A percentile compares a stretch with the other conserved stretches of the same genome.
Conservation (phyloP, 805 yeast genomes). For the Ogataea corticis region DNA sequence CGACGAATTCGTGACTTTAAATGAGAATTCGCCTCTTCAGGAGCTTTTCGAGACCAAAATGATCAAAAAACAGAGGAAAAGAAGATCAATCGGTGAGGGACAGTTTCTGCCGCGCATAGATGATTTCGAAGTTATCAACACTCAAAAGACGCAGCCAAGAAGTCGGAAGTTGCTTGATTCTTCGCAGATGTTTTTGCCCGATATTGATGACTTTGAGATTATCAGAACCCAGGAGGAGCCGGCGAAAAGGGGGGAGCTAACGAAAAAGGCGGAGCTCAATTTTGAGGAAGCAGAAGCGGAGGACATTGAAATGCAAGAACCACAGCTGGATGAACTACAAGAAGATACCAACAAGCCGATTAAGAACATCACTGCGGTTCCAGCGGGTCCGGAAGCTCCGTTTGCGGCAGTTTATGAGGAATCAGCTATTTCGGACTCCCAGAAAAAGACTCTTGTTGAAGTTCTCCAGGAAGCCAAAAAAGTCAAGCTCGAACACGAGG, state of each 20-base stretch:
- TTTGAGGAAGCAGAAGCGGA: background rate
- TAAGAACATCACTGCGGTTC: too few relatives aligned
- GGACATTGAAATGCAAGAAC: background rate
- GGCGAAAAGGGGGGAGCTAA: background rate
- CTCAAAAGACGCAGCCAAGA: background rate
- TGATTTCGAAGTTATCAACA: conserved; percentile 11
- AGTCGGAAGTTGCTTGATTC: conserved; percentile 1
- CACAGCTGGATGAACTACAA: too few relatives aligned
- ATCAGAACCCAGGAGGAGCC: conserved; percentile 4
- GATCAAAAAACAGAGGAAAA: background rate
- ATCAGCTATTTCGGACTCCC: background rate
- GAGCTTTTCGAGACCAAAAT: background rate
- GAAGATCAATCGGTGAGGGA: background rate
- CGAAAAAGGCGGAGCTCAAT: background rate
- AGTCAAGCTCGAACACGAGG: conserved; percentile 8
- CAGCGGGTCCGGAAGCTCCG: too few relatives aligned
- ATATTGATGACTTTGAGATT: conserved; percentile 18
- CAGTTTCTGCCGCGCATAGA: conserved; percentile 9
- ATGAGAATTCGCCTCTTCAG: too few relatives aligned
- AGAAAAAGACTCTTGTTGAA: conserved; percentile 1
- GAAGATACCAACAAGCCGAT: too few relatives aligned
- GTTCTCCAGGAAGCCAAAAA: conserved; percentile 13
- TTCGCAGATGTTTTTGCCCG: conserved; percentile 13
- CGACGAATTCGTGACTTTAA: too few relatives aligned
- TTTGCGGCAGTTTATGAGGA: background rate